These are phyloP conservation scores for Eucalyptus sp. DNA, from an alignment of 345 rosid genomes.

Conservation along the genomic window DNA sequence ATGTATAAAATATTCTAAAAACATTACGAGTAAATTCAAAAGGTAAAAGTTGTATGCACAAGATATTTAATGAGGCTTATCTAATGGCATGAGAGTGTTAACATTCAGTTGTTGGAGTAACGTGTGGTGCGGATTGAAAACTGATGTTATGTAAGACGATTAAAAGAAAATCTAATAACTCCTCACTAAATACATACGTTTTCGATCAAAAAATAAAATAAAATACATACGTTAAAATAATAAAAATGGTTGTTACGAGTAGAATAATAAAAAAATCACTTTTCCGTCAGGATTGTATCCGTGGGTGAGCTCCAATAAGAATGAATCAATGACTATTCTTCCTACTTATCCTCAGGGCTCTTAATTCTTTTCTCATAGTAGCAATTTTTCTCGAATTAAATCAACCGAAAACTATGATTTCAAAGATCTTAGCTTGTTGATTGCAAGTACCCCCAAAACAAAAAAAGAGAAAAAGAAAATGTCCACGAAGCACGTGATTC, in stretches of 20 bases:
- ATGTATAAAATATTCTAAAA: no score
- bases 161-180: background rate
- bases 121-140: background rate
- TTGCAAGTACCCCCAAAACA: background rate
- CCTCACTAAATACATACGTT: background rate
- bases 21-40: no score
- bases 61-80: no score
- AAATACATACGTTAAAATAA: no score
- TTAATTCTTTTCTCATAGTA: background rate
- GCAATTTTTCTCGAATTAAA: background rate
- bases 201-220: no score
- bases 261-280: no score
- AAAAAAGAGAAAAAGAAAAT: no score
- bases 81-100: no score
- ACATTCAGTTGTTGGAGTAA: no score
- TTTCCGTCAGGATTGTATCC: background rate
- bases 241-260: no score
- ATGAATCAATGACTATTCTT: background rate
- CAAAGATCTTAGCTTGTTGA: background rate
- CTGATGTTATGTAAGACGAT: background rate
- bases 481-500: background rate
- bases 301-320: background rate
- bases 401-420: background rate
- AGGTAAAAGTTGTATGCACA: no score
- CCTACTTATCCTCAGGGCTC: background rate